Evolutionary conservation across 352 stramenopile genomes (phyloP).

Genomic region (Lagenidium giganteum): DNA sequence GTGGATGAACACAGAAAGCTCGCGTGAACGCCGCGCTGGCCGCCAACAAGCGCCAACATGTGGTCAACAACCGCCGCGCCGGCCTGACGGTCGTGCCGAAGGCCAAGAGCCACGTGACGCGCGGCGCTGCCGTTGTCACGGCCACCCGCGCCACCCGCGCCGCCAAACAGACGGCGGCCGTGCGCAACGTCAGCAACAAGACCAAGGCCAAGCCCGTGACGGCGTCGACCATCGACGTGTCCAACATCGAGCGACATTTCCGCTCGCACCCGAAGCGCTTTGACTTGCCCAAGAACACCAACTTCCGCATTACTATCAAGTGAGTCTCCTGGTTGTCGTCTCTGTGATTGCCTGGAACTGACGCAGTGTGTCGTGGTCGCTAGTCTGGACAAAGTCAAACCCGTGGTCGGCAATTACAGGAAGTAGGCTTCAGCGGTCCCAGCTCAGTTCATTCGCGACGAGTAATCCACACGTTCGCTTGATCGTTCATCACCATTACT

Average conservation of each 20-base stretch:
- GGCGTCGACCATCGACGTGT: too few relatives aligned
- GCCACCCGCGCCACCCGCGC: conserved; percentile 40
- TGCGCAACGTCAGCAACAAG: conserved; percentile 22
- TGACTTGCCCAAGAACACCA: conserved; percentile 55
- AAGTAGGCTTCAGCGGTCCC: too few relatives aligned
- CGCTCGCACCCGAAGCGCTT: conserved; percentile 63
- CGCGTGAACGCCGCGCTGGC: conserved; percentile 28
- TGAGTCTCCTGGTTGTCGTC: conserved; percentile 20
- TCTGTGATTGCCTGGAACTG: too few relatives aligned
- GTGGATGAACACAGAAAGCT: conserved; percentile 15
- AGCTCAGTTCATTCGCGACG: too few relatives aligned
- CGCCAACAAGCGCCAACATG: conserved; percentile 59
- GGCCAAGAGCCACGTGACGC: conserved; percentile 12
- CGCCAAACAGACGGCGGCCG: conserved; percentile 33
- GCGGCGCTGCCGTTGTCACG: conserved; percentile 16
- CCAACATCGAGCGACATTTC: conserved; percentile 69
- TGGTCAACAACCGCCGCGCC: conserved; percentile 65
- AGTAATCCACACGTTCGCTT: too few relatives aligned
- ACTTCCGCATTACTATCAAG: conserved; percentile 66
- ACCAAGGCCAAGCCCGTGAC: conserved; percentile 18
- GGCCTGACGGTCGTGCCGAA: conserved; percentile 38
- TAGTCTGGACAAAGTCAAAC: conserved; percentile 69
- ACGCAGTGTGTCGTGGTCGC: conserved; percentile 3
- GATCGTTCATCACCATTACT: too few relatives aligned
- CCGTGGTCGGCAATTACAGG: conserved; percentile 62